phyloP scores from a whole-genome alignment of 345 rosid genomes.

The Heritiera littoralis region DNA sequence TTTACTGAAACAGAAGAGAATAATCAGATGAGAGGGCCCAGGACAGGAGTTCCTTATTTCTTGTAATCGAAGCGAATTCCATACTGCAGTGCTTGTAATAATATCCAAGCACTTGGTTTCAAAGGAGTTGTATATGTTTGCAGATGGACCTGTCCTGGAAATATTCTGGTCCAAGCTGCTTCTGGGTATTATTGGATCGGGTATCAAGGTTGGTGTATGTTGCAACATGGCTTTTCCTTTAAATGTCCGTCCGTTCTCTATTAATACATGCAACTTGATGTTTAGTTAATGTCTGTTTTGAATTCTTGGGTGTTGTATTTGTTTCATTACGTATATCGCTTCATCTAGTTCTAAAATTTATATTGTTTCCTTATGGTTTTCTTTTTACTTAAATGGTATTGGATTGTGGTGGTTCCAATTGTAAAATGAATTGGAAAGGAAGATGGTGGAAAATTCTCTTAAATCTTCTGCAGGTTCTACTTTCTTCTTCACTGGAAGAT shows the following conservation, averaged over 20 bases:
- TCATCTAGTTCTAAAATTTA: background rate
- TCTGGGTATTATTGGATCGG: background rate
- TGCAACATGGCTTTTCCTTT: background rate
- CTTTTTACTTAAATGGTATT: background rate
- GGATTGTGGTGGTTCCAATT: background rate
- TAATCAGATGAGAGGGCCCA: constrained; percentile 99
- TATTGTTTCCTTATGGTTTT: background rate
- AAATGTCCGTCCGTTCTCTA: background rate
- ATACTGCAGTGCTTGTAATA: background rate
- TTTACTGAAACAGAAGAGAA: constrained; percentile 99
- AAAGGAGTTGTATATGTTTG: background rate
- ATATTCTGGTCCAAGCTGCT: constrained; percentile 14
- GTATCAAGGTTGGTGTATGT: background rate
- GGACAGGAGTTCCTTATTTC: constrained; percentile 98
- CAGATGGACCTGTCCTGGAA: constrained; percentile 3
- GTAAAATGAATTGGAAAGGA: background rate
- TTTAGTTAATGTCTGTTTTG: background rate
- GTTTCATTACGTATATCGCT: background rate
- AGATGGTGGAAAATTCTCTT: background rate
- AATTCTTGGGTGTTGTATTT: background rate
- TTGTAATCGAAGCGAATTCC: constrained; percentile 42
- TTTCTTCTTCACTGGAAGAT: background rate
- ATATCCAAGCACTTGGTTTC: background rate
- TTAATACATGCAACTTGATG: background rate
- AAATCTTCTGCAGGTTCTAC: background rate